phyloP scores from a whole-genome alignment of 2,329 filamentous ascomycete species.

The Pleoardoris graminearum region DNA sequence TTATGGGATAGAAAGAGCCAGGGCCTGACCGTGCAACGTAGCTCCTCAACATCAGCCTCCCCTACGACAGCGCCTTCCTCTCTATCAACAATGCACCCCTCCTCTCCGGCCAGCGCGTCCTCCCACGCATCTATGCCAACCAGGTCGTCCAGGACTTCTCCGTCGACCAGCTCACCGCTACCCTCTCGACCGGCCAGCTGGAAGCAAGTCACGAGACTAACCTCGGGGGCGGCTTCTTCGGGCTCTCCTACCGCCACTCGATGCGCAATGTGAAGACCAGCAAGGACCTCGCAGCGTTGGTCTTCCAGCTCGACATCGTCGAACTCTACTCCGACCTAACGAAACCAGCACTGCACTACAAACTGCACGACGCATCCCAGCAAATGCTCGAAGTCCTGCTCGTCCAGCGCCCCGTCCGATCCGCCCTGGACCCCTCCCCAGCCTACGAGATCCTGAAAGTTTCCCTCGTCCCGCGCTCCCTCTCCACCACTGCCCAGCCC shows the following conservation, averaged over 20 bases:
- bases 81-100: constrained; percentile 33
- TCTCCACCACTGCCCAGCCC: constrained; percentile 1
- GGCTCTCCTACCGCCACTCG: constrained; percentile 35
- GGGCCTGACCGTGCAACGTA: constrained; percentile 5
- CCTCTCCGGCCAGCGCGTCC: constrained; percentile 18
- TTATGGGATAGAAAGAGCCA: background rate
- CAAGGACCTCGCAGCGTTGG: constrained; percentile 17
- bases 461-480: constrained; percentile 15
- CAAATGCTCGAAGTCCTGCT: constrained; percentile 36
- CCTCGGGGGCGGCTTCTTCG: constrained; percentile 28
- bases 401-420: constrained; percentile 28
- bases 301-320: constrained; percentile 38
- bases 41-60: constrained; percentile 39
- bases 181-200: constrained; percentile 26
- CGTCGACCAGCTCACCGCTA: constrained; percentile 14
- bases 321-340: constrained; percentile 26
- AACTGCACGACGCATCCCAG: constrained; percentile 25
- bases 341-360: constrained; percentile 12
- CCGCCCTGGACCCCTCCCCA: constrained; percentile 21
- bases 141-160: constrained; percentile 34
- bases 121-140: constrained; percentile 33
- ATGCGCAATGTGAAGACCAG: constrained; percentile 20
- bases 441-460: constrained; percentile 33
- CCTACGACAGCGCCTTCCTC: constrained; percentile 29
- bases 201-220: constrained; percentile 25